A percentile compares a stretch with the other conserved stretches of the same genome.
Evolutionary conservation across 2,329 filamentous ascomycete genomes (phyloP).

Genomic region (Pestalotiopsis sp.): DNA sequence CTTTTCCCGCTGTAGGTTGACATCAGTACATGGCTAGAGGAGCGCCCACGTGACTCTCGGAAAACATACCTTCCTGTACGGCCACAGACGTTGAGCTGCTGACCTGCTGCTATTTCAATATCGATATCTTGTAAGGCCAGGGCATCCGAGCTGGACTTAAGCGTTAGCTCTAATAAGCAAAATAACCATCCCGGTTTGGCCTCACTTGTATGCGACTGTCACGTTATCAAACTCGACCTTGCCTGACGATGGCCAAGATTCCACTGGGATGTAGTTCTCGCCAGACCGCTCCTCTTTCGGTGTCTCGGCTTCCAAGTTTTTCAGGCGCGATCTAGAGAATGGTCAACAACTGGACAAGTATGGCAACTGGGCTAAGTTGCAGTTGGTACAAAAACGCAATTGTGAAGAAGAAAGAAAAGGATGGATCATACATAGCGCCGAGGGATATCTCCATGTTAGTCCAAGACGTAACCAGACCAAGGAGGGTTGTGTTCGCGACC

Average conservation of each 20-base stretch:
- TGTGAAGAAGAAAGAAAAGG: not conserved
- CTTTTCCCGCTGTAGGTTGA: slow-evolving; percentile 38
- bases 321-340: slow-evolving; percentile 25
- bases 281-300: slow-evolving; percentile 19
- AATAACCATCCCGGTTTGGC: not conserved
- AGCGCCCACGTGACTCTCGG: too few species aligned
- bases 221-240: slow-evolving; percentile 25
- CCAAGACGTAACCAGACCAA: slow-evolving; percentile 33
- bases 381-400: too few species aligned
- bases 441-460: slow-evolving; percentile 37
- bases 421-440: slow-evolving; percentile 28
- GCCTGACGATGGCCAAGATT: slow-evolving; percentile 30
- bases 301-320: slow-evolving; percentile 26
- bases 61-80: slow-evolving; percentile 47
- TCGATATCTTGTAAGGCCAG: slow-evolving; percentile 26
- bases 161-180: not conserved
- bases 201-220: slow-evolving; percentile 32
- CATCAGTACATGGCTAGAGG: not conserved
- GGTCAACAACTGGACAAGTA: not conserved
- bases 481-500: slow-evolving; percentile 35
- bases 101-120: slow-evolving; percentile 37
- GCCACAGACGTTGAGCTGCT: slow-evolving; percentile 54
- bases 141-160: slow-evolving; percentile 13
- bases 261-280: slow-evolving; percentile 2
- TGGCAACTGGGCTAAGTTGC: too few species aligned